Percentiles rank a stretch among this genome's conserved stretches.
phyloP scores from a whole-genome alignment of 768 basidiomycete species.

The Tylopilus rubrobrunneus region DNA sequence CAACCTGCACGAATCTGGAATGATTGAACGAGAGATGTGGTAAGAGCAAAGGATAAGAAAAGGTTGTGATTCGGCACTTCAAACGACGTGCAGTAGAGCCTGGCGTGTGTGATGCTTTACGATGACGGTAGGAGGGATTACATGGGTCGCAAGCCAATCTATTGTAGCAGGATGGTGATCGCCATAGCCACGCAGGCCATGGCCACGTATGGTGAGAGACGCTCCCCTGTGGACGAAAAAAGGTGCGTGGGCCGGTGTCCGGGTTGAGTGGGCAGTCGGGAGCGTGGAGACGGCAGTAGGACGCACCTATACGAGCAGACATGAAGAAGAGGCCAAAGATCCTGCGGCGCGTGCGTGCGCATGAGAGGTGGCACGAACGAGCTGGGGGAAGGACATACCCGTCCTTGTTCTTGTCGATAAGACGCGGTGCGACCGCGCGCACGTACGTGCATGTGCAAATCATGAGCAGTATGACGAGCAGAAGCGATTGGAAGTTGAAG shows the following conservation, averaged over 20 bases:
- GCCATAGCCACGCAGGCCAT: conserved; percentile 95
- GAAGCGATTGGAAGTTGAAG: conserved; percentile 95
- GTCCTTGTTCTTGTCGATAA: conserved; percentile 91
- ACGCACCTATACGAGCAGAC: conserved; percentile 88
- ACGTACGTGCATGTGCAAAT: conserved; percentile 98
- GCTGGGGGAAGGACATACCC: conserved; percentile 52
- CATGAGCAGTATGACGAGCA: conserved; percentile 87
- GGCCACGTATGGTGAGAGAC: conserved; percentile 93
- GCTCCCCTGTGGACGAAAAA: conserved; percentile 62
- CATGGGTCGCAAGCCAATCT: conserved; percentile 5
- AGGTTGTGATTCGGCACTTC: background rate
- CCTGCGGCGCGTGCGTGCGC: conserved; percentile 37
- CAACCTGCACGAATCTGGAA: background rate
- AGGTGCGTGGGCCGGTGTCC: background rate
- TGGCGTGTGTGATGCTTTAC: background rate
- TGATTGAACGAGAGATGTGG: background rate
- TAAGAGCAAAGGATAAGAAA: background rate
- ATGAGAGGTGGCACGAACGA: background rate
- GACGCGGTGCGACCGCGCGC: conserved; percentile 81
- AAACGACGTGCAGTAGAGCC: background rate
- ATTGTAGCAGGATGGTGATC: conserved; percentile 55
- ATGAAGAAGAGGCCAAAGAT: conserved; percentile 94
- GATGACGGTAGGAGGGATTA: background rate
- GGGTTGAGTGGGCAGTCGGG: background rate
- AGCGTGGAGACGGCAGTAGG: background rate